phyloP scores from a whole-genome alignment of 192 early-diverging fungal species.

The Cladochytrium replicatum region DNA sequence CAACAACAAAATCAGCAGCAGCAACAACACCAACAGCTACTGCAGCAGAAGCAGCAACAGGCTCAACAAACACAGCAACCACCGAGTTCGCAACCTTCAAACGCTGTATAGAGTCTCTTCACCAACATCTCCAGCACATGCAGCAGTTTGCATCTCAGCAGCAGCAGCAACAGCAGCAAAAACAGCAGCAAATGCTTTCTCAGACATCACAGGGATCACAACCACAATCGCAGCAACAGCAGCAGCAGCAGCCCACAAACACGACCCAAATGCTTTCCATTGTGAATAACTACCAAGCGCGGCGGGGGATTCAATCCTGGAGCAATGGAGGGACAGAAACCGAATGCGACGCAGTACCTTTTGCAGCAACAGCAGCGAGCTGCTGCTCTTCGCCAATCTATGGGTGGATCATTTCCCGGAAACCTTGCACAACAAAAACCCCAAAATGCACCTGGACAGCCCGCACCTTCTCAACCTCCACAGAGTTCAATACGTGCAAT shows the following conservation, averaged over 20 bases:
- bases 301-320: too few relatives aligned
- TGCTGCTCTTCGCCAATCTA: too few relatives aligned
- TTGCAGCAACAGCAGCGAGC: too few relatives aligned
- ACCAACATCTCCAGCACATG: background rate
- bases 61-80: background rate
- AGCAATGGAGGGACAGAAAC: background rate
- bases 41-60: background rate
- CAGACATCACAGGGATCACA: too few relatives aligned
- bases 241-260: background rate
- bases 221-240: background rate
- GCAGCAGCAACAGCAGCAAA: slow-evolving; percentile 3
- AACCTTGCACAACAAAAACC: too few relatives aligned
- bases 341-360: background rate
- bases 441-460: too few relatives aligned
- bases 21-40: background rate
- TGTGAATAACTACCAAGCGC: too few relatives aligned
- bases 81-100: too few relatives aligned
- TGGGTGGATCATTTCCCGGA: too few relatives aligned
- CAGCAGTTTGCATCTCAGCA: background rate
- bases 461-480: too few relatives aligned
- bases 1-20: background rate
- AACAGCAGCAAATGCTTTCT: slow-evolving; percentile 1
- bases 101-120: too few relatives aligned
- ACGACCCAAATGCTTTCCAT: background rate
- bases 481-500: too few relatives aligned